These are phyloP conservation scores for Debaryomyces singareniensis DNA, from an alignment of 1,139 yeast species.

Conservation along the genomic window DNA sequence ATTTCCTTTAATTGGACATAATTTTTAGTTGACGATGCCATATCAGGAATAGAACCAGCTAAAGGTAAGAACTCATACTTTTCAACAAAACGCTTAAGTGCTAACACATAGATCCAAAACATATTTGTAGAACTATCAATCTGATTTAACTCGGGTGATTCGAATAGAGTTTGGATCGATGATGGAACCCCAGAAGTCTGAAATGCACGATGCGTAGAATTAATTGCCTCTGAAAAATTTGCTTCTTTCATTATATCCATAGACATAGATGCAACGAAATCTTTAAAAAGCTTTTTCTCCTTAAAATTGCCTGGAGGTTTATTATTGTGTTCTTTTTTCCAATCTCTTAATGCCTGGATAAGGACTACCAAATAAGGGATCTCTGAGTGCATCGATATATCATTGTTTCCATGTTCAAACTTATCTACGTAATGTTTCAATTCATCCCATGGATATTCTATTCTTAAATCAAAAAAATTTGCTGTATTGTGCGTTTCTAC, in stretches of 20 bases:
- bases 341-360: constrained; percentile 46
- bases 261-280: constrained; percentile 26
- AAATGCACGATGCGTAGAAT: constrained; percentile 47
- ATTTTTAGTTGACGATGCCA: constrained; percentile 70
- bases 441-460: constrained; percentile 74
- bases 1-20: constrained; percentile 55
- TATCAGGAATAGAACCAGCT: constrained; percentile 77
- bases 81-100: constrained; percentile 46
- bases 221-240: constrained; percentile 69
- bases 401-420: constrained; percentile 41
- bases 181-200: constrained; percentile 36
- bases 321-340: constrained; percentile 30
- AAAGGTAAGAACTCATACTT: constrained; percentile 49
- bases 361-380: constrained; percentile 71
- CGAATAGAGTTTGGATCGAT: constrained; percentile 27
- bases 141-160: constrained; percentile 11
- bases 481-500: constrained; percentile 73
- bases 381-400: constrained; percentile 53
- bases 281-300: constrained; percentile 47
- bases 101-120: constrained; percentile 60
- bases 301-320: constrained; percentile 36
- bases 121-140: constrained; percentile 17
- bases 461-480: constrained; percentile 58
- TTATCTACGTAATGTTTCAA: constrained; percentile 47
- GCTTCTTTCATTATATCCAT: constrained; percentile 38